These are phyloP conservation scores for Rhododendron henanense DNA, from an alignment of 148 eudicot genomes.

Conservation along the genomic window DNA sequence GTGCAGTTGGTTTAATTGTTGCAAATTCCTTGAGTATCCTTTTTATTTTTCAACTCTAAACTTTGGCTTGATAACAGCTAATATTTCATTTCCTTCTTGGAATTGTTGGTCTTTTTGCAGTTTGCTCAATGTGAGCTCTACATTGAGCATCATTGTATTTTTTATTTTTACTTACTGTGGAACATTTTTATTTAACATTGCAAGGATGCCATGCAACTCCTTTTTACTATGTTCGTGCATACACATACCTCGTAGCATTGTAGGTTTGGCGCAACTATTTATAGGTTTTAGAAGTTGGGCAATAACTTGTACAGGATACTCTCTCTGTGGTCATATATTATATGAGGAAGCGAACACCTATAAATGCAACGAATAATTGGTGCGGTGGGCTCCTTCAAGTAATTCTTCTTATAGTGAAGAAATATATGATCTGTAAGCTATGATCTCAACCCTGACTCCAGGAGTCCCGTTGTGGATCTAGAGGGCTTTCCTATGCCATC, in stretches of 20 bases:
- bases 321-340: neutral
- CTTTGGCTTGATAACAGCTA: neutral
- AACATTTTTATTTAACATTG: neutral
- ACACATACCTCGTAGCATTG: neutral
- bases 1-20: slow-evolving; percentile 83
- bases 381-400: neutral
- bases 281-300: neutral
- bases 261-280: neutral
- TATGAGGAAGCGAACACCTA: neutral
- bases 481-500: neutral
- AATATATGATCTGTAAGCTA: neutral
- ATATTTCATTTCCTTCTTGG: neutral
- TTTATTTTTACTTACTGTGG: neutral
- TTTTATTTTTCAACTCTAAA: neutral
- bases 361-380: neutral
- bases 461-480: neutral
- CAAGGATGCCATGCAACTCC: neutral
- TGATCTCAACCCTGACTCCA: neutral
- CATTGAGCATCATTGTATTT: neutral
- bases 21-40: slow-evolving; percentile 99
- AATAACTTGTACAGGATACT: neutral
- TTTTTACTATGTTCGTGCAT: neutral
- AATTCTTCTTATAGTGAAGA: neutral
- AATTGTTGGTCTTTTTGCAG: neutral
- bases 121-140: neutral